Evolutionary conservation across 306 rosid genomes (phyloP).

Genomic region (Vicia villosa): DNA sequence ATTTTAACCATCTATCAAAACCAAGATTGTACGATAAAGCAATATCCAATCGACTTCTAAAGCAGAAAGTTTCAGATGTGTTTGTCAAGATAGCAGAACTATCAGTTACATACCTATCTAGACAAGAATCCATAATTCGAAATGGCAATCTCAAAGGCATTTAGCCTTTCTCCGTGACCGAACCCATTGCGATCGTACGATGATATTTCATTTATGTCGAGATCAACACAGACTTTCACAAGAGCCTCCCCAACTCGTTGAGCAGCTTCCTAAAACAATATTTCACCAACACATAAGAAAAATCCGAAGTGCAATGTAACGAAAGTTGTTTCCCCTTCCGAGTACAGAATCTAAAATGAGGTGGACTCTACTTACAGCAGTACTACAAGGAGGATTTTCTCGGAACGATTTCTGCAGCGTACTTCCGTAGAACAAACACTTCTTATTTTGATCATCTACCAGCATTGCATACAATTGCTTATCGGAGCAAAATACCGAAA

Average conservation of each 20-base stretch:
- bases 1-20: constrained; percentile 2
- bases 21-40: background rate
- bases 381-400: constrained; percentile 50
- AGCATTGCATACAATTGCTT: constrained; percentile 89
- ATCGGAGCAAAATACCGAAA: constrained; percentile 87
- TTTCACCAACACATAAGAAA: constrained; percentile 10
- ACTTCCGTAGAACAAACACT: constrained; percentile 81
- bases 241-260: constrained; percentile 77
- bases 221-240: constrained; percentile 66
- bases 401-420: constrained; percentile 74
- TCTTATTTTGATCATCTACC: constrained; percentile 83
- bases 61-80: background rate
- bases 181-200: constrained; percentile 78
- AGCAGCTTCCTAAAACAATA: constrained; percentile 70
- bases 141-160: constrained; percentile 73
- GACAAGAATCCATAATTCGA: constrained; percentile 71
- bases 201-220: constrained; percentile 68
- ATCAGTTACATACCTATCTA: constrained; percentile 41
- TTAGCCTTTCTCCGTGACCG: constrained; percentile 61
- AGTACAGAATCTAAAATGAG: constrained; percentile 1
- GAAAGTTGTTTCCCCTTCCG: background rate
- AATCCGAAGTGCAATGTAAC: constrained; percentile 9
- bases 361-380: constrained; percentile 53
- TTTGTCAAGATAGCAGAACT: background rate
- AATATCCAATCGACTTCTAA: background rate